Base-by-base conservation (phyloP, 2,329 filamentous ascomycete genomes). In the Zalaria obscura region DNA sequence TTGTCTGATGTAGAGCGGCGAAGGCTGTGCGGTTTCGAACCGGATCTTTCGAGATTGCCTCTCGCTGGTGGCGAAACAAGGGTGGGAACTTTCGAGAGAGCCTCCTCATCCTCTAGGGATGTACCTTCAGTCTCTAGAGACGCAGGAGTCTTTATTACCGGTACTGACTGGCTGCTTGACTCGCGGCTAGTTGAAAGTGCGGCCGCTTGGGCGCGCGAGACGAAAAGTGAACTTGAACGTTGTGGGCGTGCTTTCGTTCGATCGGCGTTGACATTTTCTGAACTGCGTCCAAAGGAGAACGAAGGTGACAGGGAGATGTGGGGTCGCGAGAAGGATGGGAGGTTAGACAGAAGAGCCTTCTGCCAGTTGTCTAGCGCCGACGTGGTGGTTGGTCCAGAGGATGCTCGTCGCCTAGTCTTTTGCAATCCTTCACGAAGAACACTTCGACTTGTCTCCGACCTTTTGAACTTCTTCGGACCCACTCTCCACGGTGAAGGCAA, bases 1-100 rank as follows among this genome's bases (percentile, higher is more conserved):
- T 87, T 80, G 56, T 93, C 83, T 1, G 84, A 89, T 1, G 76
- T 78, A 0, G 76, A 74, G 49, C 76, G 69, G 35, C 75, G 70
- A 27, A 86, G 59, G 26, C 34, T 40, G 31, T 31, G 39, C 33
- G 26, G 40, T 33, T 36, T 7, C 7, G 29, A 32, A 32, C 29
- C 7, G 7, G 7, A n/a, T 32, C 7, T 7, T 32, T 32, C 29
- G 29, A 32, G 29, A 32, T 7, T 7, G 7, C n/a, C 7, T 32
- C 29, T n/a, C 7, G n/a, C 29, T 7, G 29, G 29, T 7, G n/a
- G 29, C 29, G 29, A 32, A 32, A 7, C n/a, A 7, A 32, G 29
- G 7, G 29, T 32, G n/a, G 29, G 29, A 7, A 32, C n/a, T 7
- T 7, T n/a, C 29, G 29, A 7, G 29, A 32, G 29, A 7, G 7